Conservation (phyloP, 192 early-diverging fungal genomes). For the Pilobolus umbonatus region DNA sequence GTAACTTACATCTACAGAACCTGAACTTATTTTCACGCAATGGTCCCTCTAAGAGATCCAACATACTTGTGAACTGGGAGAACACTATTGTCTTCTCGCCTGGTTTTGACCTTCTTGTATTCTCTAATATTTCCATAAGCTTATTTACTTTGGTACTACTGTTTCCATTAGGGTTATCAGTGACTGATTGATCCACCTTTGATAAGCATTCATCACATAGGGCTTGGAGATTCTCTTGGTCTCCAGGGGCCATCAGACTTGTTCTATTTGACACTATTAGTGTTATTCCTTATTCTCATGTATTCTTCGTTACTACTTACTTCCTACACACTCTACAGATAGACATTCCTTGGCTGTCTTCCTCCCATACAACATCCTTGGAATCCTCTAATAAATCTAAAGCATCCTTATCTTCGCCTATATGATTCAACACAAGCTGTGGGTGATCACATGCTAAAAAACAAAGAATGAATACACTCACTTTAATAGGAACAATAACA, state of each 20-base stretch:
- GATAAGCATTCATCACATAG: too few species aligned
- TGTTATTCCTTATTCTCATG: too few species aligned
- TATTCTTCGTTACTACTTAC: too few species aligned
- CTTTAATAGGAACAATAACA: too few species aligned
- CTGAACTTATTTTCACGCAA: conserved; percentile 32
- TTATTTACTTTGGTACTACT: conserved; percentile 37
- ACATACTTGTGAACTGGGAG: conserved; percentile 52
- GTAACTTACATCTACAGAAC: conserved; percentile 35
- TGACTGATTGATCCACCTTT: too few species aligned
- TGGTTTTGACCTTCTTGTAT: conserved; percentile 39
- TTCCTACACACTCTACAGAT: conserved; percentile 27
- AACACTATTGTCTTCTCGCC: conserved; percentile 56
- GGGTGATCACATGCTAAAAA: conserved; percentile 33
- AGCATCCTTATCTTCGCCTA: conserved; percentile 26
- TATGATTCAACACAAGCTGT: conserved; percentile 30
- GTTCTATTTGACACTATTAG: too few species aligned
- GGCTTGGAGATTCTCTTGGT: too few species aligned
- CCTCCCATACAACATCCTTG: too few species aligned
- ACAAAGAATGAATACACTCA: too few species aligned
- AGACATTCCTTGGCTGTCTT: background rate
- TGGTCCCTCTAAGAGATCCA: conserved; percentile 47
- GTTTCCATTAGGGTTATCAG: too few species aligned
- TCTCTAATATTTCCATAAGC: conserved; percentile 44
- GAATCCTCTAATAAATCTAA: conserved; percentile 18
- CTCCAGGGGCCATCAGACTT: too few species aligned